These are phyloP conservation scores for Nakazawaea molendinolei DNA, from an alignment of 805 yeast genomes.

Conservation along the genomic window DNA sequence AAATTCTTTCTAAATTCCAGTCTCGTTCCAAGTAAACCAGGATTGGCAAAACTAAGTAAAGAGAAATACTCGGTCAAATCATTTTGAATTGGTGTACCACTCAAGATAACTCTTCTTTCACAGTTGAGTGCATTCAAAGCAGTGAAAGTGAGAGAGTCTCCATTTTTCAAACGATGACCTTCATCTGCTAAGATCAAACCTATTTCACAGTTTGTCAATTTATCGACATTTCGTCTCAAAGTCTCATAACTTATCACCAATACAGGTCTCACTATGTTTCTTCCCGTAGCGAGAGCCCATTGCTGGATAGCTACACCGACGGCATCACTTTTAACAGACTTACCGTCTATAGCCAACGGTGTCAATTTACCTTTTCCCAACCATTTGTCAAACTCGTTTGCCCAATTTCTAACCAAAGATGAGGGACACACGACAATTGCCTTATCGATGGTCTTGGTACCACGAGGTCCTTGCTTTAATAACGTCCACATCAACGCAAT, in stretches of 20 bases:
- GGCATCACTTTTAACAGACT: slow-evolving; percentile 63
- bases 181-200: slow-evolving; percentile 86
- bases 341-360: slow-evolving; percentile 91
- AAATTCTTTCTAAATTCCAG: slow-evolving; percentile 77
- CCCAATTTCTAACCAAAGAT: slow-evolving; percentile 92
- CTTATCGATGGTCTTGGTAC: slow-evolving; percentile 76
- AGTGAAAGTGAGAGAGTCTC: slow-evolving; percentile 86
- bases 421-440: slow-evolving; percentile 94
- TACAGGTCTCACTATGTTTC: slow-evolving; percentile 88
- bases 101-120: slow-evolving; percentile 80
- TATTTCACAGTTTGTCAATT: slow-evolving; percentile 66
- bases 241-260: slow-evolving; percentile 93
- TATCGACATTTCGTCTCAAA: slow-evolving; percentile 74
- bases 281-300: slow-evolving; percentile 87
- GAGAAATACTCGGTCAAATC: slow-evolving; percentile 93
- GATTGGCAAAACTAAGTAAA: slow-evolving; percentile 84
- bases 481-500: slow-evolving; percentile 89
- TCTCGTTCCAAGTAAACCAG: slow-evolving; percentile 84
- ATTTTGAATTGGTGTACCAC: slow-evolving; percentile 97
- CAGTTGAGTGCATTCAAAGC: slow-evolving; percentile 81
- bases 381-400: slow-evolving; percentile 93
- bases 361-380: slow-evolving; percentile 85
- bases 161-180: slow-evolving; percentile 79
- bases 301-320: slow-evolving; percentile 60
- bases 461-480: slow-evolving; percentile 81